phyloP scores from a whole-genome alignment of 2,329 filamentous ascomycete species.

The Samsoniella hepiali region DNA sequence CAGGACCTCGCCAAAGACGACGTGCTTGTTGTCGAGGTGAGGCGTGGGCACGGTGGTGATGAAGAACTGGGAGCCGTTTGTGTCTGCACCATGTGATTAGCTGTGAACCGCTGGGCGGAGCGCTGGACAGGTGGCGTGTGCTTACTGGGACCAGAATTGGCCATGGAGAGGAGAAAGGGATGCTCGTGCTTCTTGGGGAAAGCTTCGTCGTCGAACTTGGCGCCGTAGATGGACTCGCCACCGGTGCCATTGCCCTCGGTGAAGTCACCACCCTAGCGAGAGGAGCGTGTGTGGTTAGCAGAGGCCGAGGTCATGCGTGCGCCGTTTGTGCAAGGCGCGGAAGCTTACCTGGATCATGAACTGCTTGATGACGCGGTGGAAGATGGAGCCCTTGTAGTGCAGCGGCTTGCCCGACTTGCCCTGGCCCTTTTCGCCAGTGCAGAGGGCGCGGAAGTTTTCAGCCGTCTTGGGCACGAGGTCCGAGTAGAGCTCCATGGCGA shows the following conservation, averaged over 20 bases:
- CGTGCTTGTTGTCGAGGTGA: conserved; percentile 93
- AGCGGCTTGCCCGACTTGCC: conserved; percentile 80
- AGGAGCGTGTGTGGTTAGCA: neutral
- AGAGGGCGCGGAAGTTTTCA: conserved; percentile 93
- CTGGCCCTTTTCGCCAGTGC: conserved; percentile 88
- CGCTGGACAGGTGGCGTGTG: neutral
- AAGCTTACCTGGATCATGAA: conserved; percentile 75
- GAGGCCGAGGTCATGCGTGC: neutral
- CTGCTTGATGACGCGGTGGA: conserved; percentile 96
- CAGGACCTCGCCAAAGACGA: conserved; percentile 93
- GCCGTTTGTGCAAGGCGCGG: neutral
- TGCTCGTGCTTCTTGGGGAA: conserved; percentile 88
- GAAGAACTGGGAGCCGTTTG: conserved; percentile 98
- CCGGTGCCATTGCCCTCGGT: conserved; percentile 92
- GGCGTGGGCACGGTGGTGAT: conserved; percentile 93
- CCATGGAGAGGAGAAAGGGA: conserved; percentile 95
- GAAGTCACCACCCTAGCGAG: conserved; percentile 86
- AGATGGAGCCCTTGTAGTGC: conserved; percentile 87
- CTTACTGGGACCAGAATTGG: conserved; percentile 87
- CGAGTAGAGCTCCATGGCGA: conserved; percentile 79
- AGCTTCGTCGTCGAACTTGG: conserved; percentile 96
- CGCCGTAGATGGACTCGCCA: conserved; percentile 95
- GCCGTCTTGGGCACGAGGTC: conserved; percentile 87
- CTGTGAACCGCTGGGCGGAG: too few species aligned
- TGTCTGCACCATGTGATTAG: conserved; percentile 46